Base-by-base conservation (phyloP, 2,329 filamentous ascomycete species). In the Colletotrichum australisinense region DNA sequence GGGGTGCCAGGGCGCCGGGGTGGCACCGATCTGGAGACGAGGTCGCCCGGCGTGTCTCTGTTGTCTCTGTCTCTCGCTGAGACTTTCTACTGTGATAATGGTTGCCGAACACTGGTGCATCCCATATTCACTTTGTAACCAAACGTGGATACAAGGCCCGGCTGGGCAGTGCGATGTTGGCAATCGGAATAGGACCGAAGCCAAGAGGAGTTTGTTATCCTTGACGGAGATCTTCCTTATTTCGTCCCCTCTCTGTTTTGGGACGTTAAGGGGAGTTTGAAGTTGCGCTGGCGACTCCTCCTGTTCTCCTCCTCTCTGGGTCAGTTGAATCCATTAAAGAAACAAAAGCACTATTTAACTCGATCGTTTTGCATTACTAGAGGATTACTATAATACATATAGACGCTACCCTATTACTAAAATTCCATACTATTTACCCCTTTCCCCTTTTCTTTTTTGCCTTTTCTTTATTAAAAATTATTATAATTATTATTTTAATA, bases 171-270 rank as follows among this genome's bases (percentile, higher is more conserved):
- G 19, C 42, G 42, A 22, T 49, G 19, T 49, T 49, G 42, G 42
- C 5, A 49, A n/a, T 49, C 38, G 38, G 38, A 42, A 42, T 42
- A 42, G 38, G 38, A 8, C 38, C 38, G 38, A 42, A 42, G 38
- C 38, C 38, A 14, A 46, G 24, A 16, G n/a, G 35, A 56, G 24
- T 6, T 32, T 24, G 32, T 49, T 14, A 32, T 55, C 52, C 35
- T 60, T 64, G 59, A 56, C 16, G 58, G 32, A 57, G 59, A 58
- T 69, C 59, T 57, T 14, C 35, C 49, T 64, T 26, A 11, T n/a
- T 38, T 38, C 19, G 14, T 53, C 8, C 24, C n/a, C 28, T 16
- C 38, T 30, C 9, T 46, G 26, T 63, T 52, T 38, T 46, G 38
- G 38, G 16, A 49, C 38, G 19, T n/a, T 12, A 7, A 4, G 4